phyloP scores from a whole-genome alignment of 2,329 filamentous ascomycete species.

The Lachnellula hyalina region DNA sequence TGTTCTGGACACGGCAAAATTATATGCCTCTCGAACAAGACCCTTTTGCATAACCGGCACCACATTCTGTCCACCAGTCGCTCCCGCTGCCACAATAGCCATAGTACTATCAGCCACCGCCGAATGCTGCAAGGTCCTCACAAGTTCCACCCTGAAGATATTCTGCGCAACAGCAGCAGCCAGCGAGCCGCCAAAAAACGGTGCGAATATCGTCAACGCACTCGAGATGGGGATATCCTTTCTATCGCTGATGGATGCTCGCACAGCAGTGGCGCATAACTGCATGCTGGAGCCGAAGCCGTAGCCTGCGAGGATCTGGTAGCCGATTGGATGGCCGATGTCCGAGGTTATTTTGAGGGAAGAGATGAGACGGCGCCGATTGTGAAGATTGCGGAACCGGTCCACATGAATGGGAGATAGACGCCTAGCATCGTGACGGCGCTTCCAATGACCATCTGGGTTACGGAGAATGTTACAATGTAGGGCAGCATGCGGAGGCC shows the following conservation, averaged over 20 bases:
- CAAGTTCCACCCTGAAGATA: constrained; percentile 29
- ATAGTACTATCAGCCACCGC: constrained; percentile 28
- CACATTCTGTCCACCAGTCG: constrained; percentile 52
- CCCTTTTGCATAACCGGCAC: constrained; percentile 45
- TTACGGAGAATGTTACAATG: constrained; percentile 3
- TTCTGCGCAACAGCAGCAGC: constrained; percentile 51
- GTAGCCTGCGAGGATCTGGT: constrained; percentile 49
- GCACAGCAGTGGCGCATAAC: constrained; percentile 47
- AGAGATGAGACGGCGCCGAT: constrained; percentile 47
- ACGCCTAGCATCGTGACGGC: constrained; percentile 26
- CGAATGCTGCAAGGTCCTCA: background rate
- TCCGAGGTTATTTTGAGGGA: constrained; percentile 36
- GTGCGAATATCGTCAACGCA: constrained; percentile 48
- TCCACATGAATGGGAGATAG: constrained; percentile 30
- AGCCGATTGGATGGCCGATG: constrained; percentile 45
- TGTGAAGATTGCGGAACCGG: constrained; percentile 23
- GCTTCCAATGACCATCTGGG: constrained; percentile 1
- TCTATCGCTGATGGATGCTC: constrained; percentile 42
- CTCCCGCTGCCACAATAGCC: constrained; percentile 36
- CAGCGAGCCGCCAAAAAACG: constrained; percentile 49
- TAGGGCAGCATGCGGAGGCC: constrained; percentile 24
- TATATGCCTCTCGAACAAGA: constrained; percentile 53
- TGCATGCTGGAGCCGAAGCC: constrained; percentile 55
- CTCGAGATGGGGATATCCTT: constrained; percentile 42
- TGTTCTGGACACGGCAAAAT: constrained; percentile 42